phyloP scores from a whole-genome alignment of 2,329 filamentous ascomycete species.

The Pestalotiopsis sp. region DNA sequence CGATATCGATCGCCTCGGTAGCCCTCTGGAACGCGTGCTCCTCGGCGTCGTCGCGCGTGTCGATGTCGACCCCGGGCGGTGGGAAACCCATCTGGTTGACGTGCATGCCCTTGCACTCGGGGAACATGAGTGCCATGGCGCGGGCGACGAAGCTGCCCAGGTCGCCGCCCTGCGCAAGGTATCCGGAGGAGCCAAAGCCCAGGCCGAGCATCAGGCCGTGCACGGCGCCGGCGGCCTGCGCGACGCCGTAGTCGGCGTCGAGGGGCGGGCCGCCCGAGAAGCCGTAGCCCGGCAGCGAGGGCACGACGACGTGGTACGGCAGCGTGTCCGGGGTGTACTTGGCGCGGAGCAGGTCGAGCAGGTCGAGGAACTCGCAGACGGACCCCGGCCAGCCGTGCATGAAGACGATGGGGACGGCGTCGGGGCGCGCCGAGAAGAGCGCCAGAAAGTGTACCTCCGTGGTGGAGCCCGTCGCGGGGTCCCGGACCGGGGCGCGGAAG shows the following conservation, averaged over 20 bases:
- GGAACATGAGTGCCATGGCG: constrained; percentile 40
- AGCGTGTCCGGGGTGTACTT: constrained; percentile 52
- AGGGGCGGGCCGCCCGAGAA: constrained; percentile 51
- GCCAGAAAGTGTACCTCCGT: constrained; percentile 55
- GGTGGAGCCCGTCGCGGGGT: constrained; percentile 35
- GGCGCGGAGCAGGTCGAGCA: constrained; percentile 46
- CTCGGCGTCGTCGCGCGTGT: constrained; percentile 34
- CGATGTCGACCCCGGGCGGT: constrained; percentile 16
- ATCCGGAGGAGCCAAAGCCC: constrained; percentile 51
- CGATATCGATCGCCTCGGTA: constrained; percentile 40
- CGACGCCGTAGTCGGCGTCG: constrained; percentile 42
- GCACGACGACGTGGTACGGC: constrained; percentile 60
- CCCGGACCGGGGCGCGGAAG: constrained; percentile 37
- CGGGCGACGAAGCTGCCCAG: constrained; percentile 49
- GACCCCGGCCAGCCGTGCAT: constrained; percentile 60
- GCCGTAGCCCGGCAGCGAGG: constrained; percentile 56
- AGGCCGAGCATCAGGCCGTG: constrained; percentile 55
- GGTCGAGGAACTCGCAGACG: constrained; percentile 57
- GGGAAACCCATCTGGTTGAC: constrained; percentile 16
- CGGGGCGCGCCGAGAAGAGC: constrained; percentile 51
- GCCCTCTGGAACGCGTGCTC: constrained; percentile 37
- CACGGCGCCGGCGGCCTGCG: constrained; percentile 45
- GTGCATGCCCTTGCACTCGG: constrained; percentile 49
- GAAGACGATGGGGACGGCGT: constrained; percentile 53
- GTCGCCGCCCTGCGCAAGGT: constrained; percentile 61